Percentiles rank a stretch among this genome's conserved stretches.
Conservation (phyloP, 257 asterid genomes). For the Leonotis leonurus region DNA sequence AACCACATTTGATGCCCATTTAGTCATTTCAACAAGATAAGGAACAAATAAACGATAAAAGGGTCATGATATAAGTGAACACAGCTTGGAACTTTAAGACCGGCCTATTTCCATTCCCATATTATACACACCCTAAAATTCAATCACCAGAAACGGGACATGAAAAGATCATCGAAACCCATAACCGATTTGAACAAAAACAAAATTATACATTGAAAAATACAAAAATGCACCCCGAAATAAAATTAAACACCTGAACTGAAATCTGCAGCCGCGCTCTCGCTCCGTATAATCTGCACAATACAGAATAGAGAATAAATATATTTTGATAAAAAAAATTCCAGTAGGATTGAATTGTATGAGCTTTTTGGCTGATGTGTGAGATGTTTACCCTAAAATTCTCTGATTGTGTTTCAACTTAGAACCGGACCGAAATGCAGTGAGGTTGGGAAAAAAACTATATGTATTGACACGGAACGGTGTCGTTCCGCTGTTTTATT, state of each 20-base stretch:
- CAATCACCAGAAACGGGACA: conserved; percentile 2
- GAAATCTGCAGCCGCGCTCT: not conserved
- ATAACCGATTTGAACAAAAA: not conserved
- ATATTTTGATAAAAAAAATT: not conserved
- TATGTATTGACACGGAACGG: not conserved
- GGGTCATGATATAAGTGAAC: not conserved
- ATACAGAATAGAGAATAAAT: not conserved
- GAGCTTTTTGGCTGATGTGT: not conserved
- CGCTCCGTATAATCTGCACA: conserved; percentile 16
- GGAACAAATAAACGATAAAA: not conserved
- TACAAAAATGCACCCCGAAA: not conserved
- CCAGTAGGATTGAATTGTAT: not conserved
- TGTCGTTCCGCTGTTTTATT: too few species aligned
- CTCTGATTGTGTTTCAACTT: not conserved
- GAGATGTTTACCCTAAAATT: conserved; percentile 4
- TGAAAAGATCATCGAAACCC: not conserved
- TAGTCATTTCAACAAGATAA: not conserved
- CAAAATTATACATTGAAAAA: not conserved
- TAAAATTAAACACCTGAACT: not conserved
- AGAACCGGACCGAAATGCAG: not conserved
- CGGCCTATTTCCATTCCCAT: not conserved
- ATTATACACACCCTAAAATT: not conserved
- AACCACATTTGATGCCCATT: not conserved
- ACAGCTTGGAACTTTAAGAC: not conserved
- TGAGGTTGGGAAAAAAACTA: not conserved